Evolutionary conservation across 768 basidiomycete genomes (phyloP).

Genomic region (Lepiota brunneoincarnata): DNA sequence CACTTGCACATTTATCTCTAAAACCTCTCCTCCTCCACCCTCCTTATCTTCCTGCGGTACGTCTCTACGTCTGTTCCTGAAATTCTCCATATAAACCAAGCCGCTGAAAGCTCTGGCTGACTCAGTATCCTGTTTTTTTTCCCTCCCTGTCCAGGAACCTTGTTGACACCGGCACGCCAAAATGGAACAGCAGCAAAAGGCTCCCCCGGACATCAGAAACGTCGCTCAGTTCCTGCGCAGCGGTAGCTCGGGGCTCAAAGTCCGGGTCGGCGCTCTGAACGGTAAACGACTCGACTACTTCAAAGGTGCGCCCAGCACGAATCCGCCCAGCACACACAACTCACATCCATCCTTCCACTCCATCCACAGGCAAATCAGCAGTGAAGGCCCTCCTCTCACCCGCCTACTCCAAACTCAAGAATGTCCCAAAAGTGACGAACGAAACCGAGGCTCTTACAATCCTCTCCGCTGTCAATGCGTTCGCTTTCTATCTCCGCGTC

Average conservation of each 20-base stretch:
- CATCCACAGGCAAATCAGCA: slow-evolving; percentile 78
- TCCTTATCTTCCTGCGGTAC: background rate
- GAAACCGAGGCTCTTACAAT: slow-evolving; percentile 74
- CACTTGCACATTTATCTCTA: background rate
- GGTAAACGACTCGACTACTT: slow-evolving; percentile 98
- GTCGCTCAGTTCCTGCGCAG: slow-evolving; percentile 87
- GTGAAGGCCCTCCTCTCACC: slow-evolving; percentile 90
- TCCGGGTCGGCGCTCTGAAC: slow-evolving; percentile 84
- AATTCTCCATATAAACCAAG: background rate
- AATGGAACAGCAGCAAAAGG: slow-evolving; percentile 76
- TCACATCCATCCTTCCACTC: background rate
- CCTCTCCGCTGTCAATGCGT: slow-evolving; percentile 70
- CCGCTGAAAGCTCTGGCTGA: no score
- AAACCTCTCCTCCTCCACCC: background rate
- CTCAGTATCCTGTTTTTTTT: no score
- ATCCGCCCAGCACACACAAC: background rate
- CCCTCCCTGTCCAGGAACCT: background rate
- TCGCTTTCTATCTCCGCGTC: slow-evolving; percentile 91
- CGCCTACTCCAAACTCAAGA: slow-evolving; percentile 86
- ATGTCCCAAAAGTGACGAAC: slow-evolving; percentile 65
- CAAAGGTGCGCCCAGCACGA: slow-evolving; percentile 63
- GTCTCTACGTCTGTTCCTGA: background rate
- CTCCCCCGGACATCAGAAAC: slow-evolving; percentile 75
- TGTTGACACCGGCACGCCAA: slow-evolving; percentile 1
- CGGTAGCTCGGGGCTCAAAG: slow-evolving; percentile 84